Evolutionary conservation across 2,329 filamentous ascomycete genomes (phyloP).

Genomic region (Myriangium duriaei): DNA sequence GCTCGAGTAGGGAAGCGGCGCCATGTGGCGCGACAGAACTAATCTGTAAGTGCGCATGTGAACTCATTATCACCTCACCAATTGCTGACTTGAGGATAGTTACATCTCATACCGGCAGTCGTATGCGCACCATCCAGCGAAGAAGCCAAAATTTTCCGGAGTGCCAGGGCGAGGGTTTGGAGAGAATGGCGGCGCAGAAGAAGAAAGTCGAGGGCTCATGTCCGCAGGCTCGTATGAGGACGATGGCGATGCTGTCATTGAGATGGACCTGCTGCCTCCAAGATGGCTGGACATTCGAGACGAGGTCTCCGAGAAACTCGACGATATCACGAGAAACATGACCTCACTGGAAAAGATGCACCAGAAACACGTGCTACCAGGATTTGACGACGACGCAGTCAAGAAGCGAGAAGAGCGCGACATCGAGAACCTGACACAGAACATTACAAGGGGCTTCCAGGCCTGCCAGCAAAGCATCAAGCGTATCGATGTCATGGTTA

Average conservation of each 20-base stretch:
- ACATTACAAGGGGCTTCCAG: slow-evolving; percentile 81
- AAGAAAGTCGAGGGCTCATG: slow-evolving; percentile 72
- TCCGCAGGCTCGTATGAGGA: slow-evolving; percentile 61
- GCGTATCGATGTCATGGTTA: slow-evolving; percentile 74
- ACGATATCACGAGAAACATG: slow-evolving; percentile 69
- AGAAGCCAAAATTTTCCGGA: slow-evolving; percentile 53
- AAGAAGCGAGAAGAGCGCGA: slow-evolving; percentile 77
- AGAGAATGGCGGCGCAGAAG: slow-evolving; percentile 33
- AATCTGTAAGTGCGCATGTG: slow-evolving; percentile 72
- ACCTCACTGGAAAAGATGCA: slow-evolving; percentile 82
- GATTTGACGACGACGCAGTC: slow-evolving; percentile 88
- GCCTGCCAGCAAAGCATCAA: slow-evolving; percentile 82
- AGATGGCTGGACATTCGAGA: slow-evolving; percentile 94
- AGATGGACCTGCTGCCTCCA: slow-evolving; percentile 93
- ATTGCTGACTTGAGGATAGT: slow-evolving; percentile 36
- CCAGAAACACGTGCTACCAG: slow-evolving; percentile 91
- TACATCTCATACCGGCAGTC: slow-evolving; percentile 99
- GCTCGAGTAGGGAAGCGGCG: slow-evolving; percentile 3
- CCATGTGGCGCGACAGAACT: slow-evolving; percentile 82
- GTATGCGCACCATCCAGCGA: slow-evolving; percentile 85
- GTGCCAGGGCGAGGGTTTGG: slow-evolving; percentile 43
- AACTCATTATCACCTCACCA: too few species aligned
- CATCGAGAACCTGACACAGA: slow-evolving; percentile 82
- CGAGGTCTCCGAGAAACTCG: slow-evolving; percentile 74
- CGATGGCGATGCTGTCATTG: slow-evolving; percentile 88